phyloP scores from a whole-genome alignment of 176 grass and related monocot genomes.

The Themeda triandra region DNA sequence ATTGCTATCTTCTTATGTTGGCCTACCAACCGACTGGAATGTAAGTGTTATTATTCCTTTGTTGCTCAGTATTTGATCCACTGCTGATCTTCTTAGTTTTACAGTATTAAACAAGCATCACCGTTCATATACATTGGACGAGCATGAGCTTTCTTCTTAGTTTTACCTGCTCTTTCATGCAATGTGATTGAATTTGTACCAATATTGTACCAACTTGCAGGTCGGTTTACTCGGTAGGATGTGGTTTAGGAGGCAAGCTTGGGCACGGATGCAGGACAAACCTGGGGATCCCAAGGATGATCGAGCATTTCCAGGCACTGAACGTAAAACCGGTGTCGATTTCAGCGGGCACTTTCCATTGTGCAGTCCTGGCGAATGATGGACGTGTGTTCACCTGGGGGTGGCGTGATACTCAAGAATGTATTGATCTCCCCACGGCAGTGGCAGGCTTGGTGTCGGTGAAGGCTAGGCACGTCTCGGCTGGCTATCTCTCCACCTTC shows the following conservation, averaged over 20 bases:
- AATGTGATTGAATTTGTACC: not conserved
- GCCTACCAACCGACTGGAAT: too few species aligned
- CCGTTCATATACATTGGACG: too few species aligned
- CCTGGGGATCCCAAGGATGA: slow-evolving; percentile 24
- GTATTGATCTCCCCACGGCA: slow-evolving; percentile 15
- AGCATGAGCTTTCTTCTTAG: too few species aligned
- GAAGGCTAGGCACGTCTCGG: slow-evolving; percentile 48
- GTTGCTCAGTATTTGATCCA: too few species aligned
- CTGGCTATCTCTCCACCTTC: slow-evolving; percentile 46
- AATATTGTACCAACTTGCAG: slow-evolving; percentile 33
- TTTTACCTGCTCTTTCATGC: not conserved
- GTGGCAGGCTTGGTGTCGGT: not conserved
- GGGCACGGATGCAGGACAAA: slow-evolving; percentile 40
- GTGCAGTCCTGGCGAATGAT: slow-evolving; percentile 31
- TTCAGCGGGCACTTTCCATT: slow-evolving; percentile 61
- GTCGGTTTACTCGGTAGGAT: slow-evolving; percentile 68
- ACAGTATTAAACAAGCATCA: too few species aligned
- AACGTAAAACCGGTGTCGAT: slow-evolving; percentile 39
- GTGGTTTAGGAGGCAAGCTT: slow-evolving; percentile 68
- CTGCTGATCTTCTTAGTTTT: not conserved
- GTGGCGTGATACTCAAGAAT: slow-evolving; percentile 24
- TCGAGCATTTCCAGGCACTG: slow-evolving; percentile 41
- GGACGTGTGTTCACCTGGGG: slow-evolving; percentile 68
- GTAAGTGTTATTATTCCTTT: too few species aligned
- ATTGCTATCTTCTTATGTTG: slow-evolving; percentile 54